Percentiles rank a stretch among this genome's conserved stretches.
These are phyloP conservation scores for Diaporthe sp. DNA, from an alignment of 2,329 filamentous ascomycete species.

Conservation along the genomic window DNA sequence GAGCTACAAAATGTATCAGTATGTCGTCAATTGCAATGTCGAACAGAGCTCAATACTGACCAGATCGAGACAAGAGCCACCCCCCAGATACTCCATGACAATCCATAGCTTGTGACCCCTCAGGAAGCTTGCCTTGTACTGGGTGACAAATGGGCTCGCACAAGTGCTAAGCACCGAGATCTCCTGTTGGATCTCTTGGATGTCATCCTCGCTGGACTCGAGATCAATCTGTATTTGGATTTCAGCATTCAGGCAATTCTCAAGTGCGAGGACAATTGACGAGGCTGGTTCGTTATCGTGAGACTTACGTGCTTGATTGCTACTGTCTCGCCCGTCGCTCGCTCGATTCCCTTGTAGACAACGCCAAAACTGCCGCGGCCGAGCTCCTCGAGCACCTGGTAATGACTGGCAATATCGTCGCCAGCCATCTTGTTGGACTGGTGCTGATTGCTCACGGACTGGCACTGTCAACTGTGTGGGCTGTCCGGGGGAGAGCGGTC, in stretches of 20 bases:
- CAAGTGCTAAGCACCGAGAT: constrained; percentile 96
- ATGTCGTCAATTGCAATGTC: background rate
- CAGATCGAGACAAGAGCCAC: constrained; percentile 94
- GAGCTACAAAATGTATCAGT: constrained; percentile 67
- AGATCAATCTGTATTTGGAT: constrained; percentile 84
- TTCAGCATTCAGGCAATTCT: constrained; percentile 11
- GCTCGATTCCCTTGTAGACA: constrained; percentile 97
- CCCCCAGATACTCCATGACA: constrained; percentile 97
- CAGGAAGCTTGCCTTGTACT: constrained; percentile 97
- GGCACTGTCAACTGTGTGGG: constrained; percentile 11
- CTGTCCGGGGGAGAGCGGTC: constrained; percentile 21
- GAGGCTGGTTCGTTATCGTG: background rate
- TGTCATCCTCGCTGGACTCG: constrained; percentile 98
- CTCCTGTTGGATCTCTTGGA: constrained; percentile 97
- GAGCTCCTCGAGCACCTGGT: constrained; percentile 95
- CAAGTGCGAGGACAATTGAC: background rate
- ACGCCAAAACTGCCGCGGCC: constrained; percentile 98
- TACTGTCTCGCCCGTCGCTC: constrained; percentile 89
- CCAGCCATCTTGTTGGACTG: constrained; percentile 61
- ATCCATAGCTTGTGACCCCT: constrained; percentile 98
- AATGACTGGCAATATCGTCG: constrained; percentile 83
- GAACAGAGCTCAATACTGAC: constrained; percentile 60
- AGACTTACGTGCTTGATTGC: constrained; percentile 92
- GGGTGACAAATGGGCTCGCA: constrained; percentile 91
- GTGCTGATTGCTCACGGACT: constrained; percentile 21